These are phyloP conservation scores for Fonsecaea monophora DNA, from an alignment of 2,329 filamentous ascomycete species.

Conservation along the genomic window DNA sequence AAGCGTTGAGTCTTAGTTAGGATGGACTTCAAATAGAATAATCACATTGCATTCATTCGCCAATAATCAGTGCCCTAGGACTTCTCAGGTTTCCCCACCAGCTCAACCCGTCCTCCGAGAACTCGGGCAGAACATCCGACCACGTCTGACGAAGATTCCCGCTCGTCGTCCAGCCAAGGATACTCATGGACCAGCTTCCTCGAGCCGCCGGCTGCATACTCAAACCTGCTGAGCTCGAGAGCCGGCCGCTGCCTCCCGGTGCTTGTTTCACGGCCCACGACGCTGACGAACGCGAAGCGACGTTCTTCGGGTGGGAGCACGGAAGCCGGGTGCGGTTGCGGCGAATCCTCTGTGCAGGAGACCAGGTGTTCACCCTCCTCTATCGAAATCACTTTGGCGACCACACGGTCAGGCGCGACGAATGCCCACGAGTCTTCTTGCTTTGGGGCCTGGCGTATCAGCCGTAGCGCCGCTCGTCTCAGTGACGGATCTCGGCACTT, in stretches of 20 bases:
- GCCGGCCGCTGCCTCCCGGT: slow-evolving; percentile 27
- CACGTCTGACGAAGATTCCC: neutral
- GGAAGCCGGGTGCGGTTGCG: slow-evolving; percentile 7
- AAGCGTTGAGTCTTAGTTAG: too few relatives aligned
- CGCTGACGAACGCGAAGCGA: slow-evolving; percentile 25
- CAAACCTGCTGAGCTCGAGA: slow-evolving; percentile 32
- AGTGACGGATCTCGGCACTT: slow-evolving; percentile 33
- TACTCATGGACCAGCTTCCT: slow-evolving; percentile 27
- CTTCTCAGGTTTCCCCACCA: too few relatives aligned
- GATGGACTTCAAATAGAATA: too few relatives aligned
- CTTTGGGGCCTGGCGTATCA: slow-evolving; percentile 29
- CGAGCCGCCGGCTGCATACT: slow-evolving; percentile 20
- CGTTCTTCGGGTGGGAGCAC: slow-evolving; percentile 32
- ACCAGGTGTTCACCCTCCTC: slow-evolving; percentile 25
- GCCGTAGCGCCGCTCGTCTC: slow-evolving; percentile 28
- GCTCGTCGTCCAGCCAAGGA: slow-evolving; percentile 27
- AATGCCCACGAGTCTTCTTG: slow-evolving; percentile 28
- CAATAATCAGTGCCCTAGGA: too few relatives aligned
- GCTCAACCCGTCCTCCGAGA: too few relatives aligned
- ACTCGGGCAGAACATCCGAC: too few relatives aligned
- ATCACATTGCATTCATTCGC: too few relatives aligned
- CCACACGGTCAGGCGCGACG: slow-evolving; percentile 29
- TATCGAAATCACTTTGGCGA: slow-evolving; percentile 27
- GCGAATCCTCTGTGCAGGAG: slow-evolving; percentile 2
- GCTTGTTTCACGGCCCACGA: slow-evolving; percentile 19